These are phyloP conservation scores for Williopsis jadinii DNA, from an alignment of 1,139 yeast genomes.

Conservation along the genomic window DNA sequence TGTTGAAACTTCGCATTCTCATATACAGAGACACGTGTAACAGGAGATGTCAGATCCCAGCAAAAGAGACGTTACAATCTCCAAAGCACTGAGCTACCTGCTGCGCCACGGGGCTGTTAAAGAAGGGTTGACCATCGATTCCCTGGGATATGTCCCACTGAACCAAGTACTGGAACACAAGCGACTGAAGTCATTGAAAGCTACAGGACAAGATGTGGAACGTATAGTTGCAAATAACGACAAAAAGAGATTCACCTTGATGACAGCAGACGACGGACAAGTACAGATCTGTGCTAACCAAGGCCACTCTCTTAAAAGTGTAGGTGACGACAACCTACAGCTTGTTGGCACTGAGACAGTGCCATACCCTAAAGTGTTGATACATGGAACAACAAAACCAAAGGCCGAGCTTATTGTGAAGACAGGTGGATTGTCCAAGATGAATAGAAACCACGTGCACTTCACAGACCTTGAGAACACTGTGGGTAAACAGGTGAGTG, in stretches of 20 bases:
- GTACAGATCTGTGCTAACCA: constrained; percentile 74
- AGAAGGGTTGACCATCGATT: constrained; percentile 58
- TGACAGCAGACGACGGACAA: constrained; percentile 22
- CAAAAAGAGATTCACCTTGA: constrained; percentile 59
- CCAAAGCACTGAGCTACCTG: constrained; percentile 68
- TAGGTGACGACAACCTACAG: constrained; percentile 36
- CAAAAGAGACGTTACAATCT: constrained; percentile 45
- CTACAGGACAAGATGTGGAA: constrained; percentile 50
- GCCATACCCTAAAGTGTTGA: constrained; percentile 38
- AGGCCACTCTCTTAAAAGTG: constrained; percentile 68
- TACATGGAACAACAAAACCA: constrained; percentile 73
- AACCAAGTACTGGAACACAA: constrained; percentile 47
- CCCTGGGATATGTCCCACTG: constrained; percentile 58
- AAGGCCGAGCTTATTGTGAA: constrained; percentile 43
- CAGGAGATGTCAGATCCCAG: no score
- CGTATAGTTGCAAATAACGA: constrained; percentile 58
- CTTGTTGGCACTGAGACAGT: constrained; percentile 22
- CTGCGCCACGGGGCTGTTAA: constrained; percentile 81
- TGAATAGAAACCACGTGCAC: constrained; percentile 84
- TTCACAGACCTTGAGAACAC: constrained; percentile 42
- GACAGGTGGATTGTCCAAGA: constrained; percentile 53
- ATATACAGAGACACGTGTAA: no score
- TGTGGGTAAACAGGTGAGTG: constrained; percentile 46
- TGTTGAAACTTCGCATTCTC: no score
- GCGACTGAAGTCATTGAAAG: constrained; percentile 47